These are phyloP conservation scores for Simmondsia chinensis DNA, from an alignment of 148 eudicot species.

Conservation along the genomic window DNA sequence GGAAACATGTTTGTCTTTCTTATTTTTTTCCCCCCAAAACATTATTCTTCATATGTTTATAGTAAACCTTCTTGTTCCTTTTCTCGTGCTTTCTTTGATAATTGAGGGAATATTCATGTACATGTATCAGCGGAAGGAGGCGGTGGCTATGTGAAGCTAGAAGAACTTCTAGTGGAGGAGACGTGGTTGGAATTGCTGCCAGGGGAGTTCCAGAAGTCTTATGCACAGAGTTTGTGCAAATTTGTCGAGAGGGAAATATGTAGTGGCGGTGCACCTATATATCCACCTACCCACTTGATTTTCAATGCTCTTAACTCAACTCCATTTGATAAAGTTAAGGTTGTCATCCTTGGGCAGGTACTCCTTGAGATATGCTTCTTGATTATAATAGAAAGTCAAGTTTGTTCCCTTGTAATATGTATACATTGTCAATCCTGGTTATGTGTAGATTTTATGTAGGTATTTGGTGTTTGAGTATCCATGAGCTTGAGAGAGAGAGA, in stretches of 20 bases:
- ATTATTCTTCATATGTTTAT: neutral
- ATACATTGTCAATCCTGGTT: no score
- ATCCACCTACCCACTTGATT: constrained; percentile 81
- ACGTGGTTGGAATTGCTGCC: constrained; percentile 62
- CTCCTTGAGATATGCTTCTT: neutral
- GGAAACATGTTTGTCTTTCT: no score
- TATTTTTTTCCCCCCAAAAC: no score
- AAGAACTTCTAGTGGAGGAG: constrained; percentile 79
- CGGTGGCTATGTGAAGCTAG: constrained; percentile 42
- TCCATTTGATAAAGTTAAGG: constrained; percentile 74
- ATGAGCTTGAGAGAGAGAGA: no score
- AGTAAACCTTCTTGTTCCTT: neutral
- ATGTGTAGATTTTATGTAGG: no score
- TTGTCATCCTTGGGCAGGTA: constrained; percentile 96
- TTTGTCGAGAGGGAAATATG: constrained; percentile 61
- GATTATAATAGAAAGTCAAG: no score
- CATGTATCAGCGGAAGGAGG: constrained; percentile 20
- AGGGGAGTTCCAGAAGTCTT: constrained; percentile 75
- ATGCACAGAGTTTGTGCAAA: constrained; percentile 48
- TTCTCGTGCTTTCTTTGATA: neutral
- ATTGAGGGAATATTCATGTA: neutral
- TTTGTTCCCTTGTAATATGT: no score
- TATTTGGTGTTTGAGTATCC: no score
- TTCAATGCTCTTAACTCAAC: constrained; percentile 89
- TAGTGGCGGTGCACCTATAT: constrained; percentile 45